Evolutionary conservation across 345 rosid genomes (phyloP).

Genomic region (Eucalyptus camaldulensis): DNA sequence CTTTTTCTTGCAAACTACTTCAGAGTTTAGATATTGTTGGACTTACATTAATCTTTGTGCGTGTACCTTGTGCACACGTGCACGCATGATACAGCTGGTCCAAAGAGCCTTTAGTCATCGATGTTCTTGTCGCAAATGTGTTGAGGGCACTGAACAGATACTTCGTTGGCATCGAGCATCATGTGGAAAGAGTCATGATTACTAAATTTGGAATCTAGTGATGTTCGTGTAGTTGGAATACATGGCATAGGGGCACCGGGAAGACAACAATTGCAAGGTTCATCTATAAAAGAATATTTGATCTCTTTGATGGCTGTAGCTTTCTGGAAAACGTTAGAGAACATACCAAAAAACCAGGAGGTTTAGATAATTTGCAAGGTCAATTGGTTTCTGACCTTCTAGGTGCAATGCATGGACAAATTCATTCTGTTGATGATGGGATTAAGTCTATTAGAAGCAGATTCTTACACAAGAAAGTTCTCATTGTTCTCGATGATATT

Average conservation of each 20-base stretch:
- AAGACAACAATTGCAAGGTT: not conserved
- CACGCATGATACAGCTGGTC: not conserved
- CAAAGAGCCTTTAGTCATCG: rapidly evolving
- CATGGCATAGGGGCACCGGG: not conserved
- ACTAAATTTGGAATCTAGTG: not conserved
- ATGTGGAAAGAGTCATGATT: not conserved
- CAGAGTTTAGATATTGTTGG: not conserved
- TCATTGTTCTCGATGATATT: not conserved
- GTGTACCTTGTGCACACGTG: not conserved
- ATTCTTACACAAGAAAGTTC: not conserved
- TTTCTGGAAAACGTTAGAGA: not conserved
- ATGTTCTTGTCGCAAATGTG: not conserved
- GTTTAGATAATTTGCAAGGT: not conserved
- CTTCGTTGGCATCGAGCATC: not conserved
- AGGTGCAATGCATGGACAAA: not conserved
- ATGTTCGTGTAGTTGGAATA: not conserved
- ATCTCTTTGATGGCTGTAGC: not conserved
- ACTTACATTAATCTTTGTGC: not conserved
- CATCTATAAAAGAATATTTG: not conserved
- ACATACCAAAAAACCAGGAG: not conserved
- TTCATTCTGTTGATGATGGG: not conserved
- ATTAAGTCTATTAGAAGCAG: not conserved
- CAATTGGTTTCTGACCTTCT: not conserved
- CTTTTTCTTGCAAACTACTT: not conserved
- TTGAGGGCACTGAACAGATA: not conserved